Conservation (phyloP, 2,329 filamentous ascomycete species). For the Sarocladium brachiariae region DNA sequence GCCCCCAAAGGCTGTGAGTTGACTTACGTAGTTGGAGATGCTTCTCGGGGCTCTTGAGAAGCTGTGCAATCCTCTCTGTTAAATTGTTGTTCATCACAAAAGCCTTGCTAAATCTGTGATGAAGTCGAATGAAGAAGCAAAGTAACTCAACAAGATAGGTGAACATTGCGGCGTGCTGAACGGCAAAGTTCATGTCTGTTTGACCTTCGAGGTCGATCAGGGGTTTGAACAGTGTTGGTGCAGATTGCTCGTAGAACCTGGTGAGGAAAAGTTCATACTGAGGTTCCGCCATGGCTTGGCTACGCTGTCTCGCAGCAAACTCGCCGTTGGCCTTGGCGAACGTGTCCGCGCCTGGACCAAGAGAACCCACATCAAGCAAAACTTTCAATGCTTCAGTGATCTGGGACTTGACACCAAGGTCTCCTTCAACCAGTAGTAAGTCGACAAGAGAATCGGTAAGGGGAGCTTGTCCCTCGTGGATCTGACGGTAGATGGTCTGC, state of each 20-base stretch:
- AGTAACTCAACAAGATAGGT: constrained; percentile 88
- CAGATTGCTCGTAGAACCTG: constrained; percentile 84
- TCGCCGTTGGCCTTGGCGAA: constrained; percentile 61
- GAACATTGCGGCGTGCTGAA: constrained; percentile 84
- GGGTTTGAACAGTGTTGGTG: constrained; percentile 78
- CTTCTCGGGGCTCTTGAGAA: constrained; percentile 80
- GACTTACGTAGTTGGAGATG: constrained; percentile 78
- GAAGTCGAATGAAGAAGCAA: constrained; percentile 88
- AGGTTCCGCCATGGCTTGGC: constrained; percentile 49
- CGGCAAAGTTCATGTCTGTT: constrained; percentile 62
- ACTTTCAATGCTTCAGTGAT: constrained; percentile 94
- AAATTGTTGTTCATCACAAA: constrained; percentile 80
- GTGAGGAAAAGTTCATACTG: constrained; percentile 82
- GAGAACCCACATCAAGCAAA: constrained; percentile 64
- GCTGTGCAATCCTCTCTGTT: constrained; percentile 70
- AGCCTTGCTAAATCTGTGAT: constrained; percentile 77
- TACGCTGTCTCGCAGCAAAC: constrained; percentile 56
- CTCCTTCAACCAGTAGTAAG: constrained; percentile 80
- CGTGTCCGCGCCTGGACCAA: constrained; percentile 42
- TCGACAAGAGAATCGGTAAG: constrained; percentile 91
- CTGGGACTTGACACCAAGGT: constrained; percentile 91
- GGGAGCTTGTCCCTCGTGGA: constrained; percentile 77
- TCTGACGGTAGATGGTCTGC: constrained; percentile 84
- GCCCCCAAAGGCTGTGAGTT: background rate
- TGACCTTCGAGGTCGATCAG: constrained; percentile 71